Percentiles rank a stretch among this genome's conserved stretches.
phyloP scores from a whole-genome alignment of 352 stramenopile species.

The Saprolegnia parasitica region DNA sequence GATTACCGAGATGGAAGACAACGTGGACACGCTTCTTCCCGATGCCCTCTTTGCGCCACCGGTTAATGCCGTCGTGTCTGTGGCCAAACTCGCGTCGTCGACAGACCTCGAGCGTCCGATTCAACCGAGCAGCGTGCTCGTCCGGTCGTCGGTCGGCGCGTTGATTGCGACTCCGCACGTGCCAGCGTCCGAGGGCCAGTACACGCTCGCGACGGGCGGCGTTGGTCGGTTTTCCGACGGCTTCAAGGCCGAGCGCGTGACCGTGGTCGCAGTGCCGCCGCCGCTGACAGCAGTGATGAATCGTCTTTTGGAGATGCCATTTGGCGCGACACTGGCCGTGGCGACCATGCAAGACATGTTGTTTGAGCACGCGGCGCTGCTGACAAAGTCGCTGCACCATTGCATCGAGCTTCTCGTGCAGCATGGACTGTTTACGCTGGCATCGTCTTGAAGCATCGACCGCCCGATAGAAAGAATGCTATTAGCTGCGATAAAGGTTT shows the following conservation, averaged over 20 bases:
- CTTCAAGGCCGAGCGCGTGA: slow-evolving; percentile 10
- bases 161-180: neutral
- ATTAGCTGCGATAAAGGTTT: too few relatives aligned
- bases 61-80: neutral
- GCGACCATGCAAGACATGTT: neutral
- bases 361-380: neutral
- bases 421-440: neutral
- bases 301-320: neutral
- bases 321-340: neutral
- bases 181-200: neutral
- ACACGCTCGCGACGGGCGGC: slow-evolving; percentile 11
- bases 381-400: neutral
- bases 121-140: neutral
- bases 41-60: slow-evolving; percentile 1
- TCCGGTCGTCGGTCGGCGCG: neutral
- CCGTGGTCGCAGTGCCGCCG: neutral
- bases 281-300: neutral
- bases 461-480: too few relatives aligned
- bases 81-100: neutral
- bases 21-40: neutral
- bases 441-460: too few relatives aligned
- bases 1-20: neutral
- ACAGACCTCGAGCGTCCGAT: neutral
- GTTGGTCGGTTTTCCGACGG: slow-evolving; percentile 1
- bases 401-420: slow-evolving; percentile 13